These are phyloP conservation scores for Coriolopsis trogii DNA, from an alignment of 1,284 basidiomycete species.

Conservation along the genomic window DNA sequence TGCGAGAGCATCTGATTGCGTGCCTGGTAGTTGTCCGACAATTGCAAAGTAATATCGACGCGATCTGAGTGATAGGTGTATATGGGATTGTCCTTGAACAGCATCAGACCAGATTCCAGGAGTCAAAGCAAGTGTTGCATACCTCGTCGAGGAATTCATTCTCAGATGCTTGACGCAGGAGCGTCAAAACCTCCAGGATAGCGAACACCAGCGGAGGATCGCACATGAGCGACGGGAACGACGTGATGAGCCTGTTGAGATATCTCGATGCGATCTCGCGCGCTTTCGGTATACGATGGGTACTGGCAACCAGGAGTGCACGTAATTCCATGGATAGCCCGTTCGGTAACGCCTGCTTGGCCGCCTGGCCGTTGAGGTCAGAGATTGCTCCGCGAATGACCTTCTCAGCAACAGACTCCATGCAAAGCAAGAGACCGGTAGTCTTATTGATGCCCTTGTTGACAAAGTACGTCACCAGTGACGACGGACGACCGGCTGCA, in stretches of 20 bases:
- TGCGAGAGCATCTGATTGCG: conserved; percentile 85
- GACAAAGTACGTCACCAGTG: conserved; percentile 86
- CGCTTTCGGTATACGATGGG: conserved; percentile 83
- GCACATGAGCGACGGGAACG: conserved; percentile 94
- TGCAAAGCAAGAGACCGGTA: conserved; percentile 66
- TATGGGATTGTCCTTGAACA: conserved; percentile 79
- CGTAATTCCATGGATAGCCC: conserved; percentile 78
- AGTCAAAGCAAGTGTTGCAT: conserved; percentile 21
- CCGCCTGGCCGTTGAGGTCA: conserved; percentile 73
- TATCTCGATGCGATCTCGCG: conserved; percentile 85
- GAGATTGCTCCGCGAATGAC: conserved; percentile 77
- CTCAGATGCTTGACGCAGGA: conserved; percentile 88
- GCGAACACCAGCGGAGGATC: conserved; percentile 86
- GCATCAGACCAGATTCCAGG: background rate
- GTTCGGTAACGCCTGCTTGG: conserved; percentile 80
- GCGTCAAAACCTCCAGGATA: conserved; percentile 90
- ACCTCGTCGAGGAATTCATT: conserved; percentile 94
- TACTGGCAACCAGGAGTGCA: conserved; percentile 77
- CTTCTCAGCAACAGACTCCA: conserved; percentile 89
- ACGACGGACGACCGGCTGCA: conserved; percentile 79
- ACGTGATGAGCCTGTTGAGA: conserved; percentile 85
- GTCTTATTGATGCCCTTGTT: conserved; percentile 87
- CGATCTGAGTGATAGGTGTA: conserved; percentile 85
- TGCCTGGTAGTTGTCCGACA: conserved; percentile 87
- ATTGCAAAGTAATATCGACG: conserved; percentile 73